Percentiles rank a stretch among this genome's conserved stretches.
Conservation (phyloP, 345 rosid species). For the Pugionium cornutum region DNA sequence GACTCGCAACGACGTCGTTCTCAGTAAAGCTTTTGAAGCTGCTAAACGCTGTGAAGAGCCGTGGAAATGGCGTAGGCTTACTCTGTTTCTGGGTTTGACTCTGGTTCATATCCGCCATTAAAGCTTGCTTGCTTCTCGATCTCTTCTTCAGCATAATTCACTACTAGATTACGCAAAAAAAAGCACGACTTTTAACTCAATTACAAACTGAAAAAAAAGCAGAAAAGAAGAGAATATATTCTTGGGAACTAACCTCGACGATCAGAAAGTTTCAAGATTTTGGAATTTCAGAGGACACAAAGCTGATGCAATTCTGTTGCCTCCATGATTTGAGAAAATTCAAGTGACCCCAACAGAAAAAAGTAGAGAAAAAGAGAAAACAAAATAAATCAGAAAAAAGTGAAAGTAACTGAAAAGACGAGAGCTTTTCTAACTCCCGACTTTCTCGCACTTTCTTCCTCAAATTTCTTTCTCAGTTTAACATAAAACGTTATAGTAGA, state of each 20-base stretch:
- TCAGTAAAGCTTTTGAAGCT: constrained; percentile 54
- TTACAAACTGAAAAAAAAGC: not conserved
- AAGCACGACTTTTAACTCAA: not conserved
- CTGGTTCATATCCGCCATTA: constrained; percentile 57
- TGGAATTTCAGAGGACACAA: constrained; percentile 10
- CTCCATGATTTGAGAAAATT: constrained; percentile 31
- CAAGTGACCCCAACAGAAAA: not conserved
- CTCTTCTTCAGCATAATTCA: constrained; percentile 47
- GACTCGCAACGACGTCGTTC: constrained; percentile 63
- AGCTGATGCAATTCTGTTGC: constrained; percentile 32
- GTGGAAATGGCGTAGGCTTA: constrained; percentile 61
- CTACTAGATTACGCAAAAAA: constrained; percentile 3
- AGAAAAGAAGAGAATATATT: not conserved
- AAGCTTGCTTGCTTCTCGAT: constrained; percentile 46
- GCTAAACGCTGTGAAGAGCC: constrained; percentile 58
- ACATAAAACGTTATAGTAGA: constrained; percentile 29
- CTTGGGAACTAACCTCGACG: constrained; percentile 9
- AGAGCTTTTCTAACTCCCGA: constrained; percentile 33
- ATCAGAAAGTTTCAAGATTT: constrained; percentile 12
- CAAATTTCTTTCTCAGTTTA: not conserved
- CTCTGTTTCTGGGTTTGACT: constrained; percentile 73
- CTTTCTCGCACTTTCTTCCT: constrained; percentile 39
- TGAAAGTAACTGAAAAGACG: constrained; percentile 39
- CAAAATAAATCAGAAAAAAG: not conserved
- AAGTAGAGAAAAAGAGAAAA: not conserved